phyloP scores from a whole-genome alignment of 139 green algal species.

The Microglena sp. region DNA sequence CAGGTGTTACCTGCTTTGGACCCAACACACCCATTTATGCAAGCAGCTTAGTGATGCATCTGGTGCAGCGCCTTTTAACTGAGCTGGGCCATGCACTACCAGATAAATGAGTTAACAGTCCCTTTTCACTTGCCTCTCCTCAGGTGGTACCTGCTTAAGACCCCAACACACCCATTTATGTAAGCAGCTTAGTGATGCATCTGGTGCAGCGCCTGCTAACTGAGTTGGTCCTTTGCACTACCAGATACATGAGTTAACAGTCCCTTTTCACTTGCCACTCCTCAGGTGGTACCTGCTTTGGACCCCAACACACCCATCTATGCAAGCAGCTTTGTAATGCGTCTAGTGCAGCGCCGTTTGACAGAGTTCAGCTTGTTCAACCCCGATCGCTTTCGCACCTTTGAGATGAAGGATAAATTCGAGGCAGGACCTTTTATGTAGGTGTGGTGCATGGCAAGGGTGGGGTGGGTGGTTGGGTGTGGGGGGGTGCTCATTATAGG shows the following conservation, averaged over 20 bases:
- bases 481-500: too few species aligned
- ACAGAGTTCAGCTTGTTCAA: constrained; percentile 90
- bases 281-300: constrained; percentile 78
- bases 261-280: too few species aligned
- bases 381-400: constrained; percentile 46
- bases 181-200: constrained; percentile 84
- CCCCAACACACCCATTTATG: constrained; percentile 84
- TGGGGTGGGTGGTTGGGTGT: too few species aligned
- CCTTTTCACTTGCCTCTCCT: too few species aligned
- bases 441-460: constrained; percentile 2
- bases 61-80: constrained; percentile 75
- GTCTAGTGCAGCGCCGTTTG: constrained; percentile 82
- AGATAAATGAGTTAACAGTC: too few species aligned
- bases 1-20: constrained; percentile 88
- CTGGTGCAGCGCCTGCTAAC: constrained; percentile 77
- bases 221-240: too few species aligned
- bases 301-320: constrained; percentile 90
- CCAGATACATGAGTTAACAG: too few species aligned
- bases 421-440: constrained; percentile 69
- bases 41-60: constrained; percentile 84
- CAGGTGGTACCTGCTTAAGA: constrained; percentile 87
- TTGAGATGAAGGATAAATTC: constrained; percentile 57
- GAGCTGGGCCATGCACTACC: too few species aligned
- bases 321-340: constrained; percentile 80
- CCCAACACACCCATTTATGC: constrained; percentile 82